Base-by-base conservation (phyloP, 495 filamentous ascomycete genomes). In the Physcia stellaris region DNA sequence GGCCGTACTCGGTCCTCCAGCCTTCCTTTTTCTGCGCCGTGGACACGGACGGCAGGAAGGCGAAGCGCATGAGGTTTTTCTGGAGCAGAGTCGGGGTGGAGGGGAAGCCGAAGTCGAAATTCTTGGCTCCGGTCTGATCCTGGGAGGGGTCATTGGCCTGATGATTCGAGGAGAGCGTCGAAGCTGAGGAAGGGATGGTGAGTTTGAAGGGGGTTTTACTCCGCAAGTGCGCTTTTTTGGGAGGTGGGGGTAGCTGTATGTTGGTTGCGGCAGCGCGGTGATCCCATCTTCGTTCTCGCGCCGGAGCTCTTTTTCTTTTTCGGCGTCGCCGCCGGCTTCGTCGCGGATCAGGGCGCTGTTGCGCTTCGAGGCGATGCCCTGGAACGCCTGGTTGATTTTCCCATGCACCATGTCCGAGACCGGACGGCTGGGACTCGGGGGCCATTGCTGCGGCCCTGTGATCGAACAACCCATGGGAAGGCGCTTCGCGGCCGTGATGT, bases 1-100 rank as follows among this genome's bases (percentile, higher is more conserved):
- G 76, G n/a, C 83, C 85, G 57, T 94, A 95, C 55, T 95, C 88
- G 4, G 87, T 83, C 39, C 72, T 77, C 81, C 86, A 94, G 23
- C 82, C 83, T 42, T 81, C 80, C 46, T 83, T 77, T 54, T 80
- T 72, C 35, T 71, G 62, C 12, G 73, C 64, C 4, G 68, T 53
- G 10, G 42, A 40, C 7, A 50, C 57, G 2, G 65, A 57, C 0
- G 73, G 70, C 31, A 84, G 72, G 55, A 84, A 86, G 6, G 86
- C 84, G 59, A 86, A 92, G 15, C 84, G 80, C 69, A 88, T 84
- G 26, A 86, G 67, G 46, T 73, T 82, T 61, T 81, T 84, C 53
- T 83, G 78, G 59, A 84, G 78, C 46, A 83, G 75, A 22, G 78
- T 83, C 16, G 79, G 79, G 20, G 80, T 84, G 27, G 68, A 64